Base-by-base conservation (phyloP, 1,139 yeast genomes). In the Candida tetrigidarum region DNA sequence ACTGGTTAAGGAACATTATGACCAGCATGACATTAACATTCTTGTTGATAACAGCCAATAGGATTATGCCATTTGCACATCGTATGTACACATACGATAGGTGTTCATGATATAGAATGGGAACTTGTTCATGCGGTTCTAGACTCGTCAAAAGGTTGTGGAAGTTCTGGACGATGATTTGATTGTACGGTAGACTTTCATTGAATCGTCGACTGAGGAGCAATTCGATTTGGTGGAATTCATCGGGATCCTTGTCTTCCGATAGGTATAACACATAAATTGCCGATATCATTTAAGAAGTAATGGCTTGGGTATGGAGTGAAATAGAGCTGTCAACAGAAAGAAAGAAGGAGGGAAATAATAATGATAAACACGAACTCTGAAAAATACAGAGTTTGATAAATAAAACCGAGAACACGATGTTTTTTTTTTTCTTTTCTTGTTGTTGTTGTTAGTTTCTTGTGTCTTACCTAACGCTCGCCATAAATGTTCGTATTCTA, bases 1-100 rank as follows among this genome's bases (percentile, higher is more conserved):
- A 65, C 41, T 66, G 62, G 43, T 65, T 59, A 15, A 74, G 58
- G 45, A 72, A 72, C 29, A 69, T 54, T 9, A 73, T 60, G 27
- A 64, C 62, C 73, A 67, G 75, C 78, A 74, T 71, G 25, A 67
- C 74, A 54, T 71, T 66, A 28, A 62, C 51, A 48, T 74, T 74
- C 30, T 51, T 47, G n/a, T 59, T 50, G 1, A 73, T 57, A 5
- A 66, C 74, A 5, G 69, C 68, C 45, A 74, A 39, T 15, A 71
- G 43, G 7, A 67, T 41, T 5, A 74, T 52, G 46, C 66, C 69
- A 47, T 68, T 57, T 9, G 56, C 65, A 33, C 64, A 64, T 46
- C 60, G 54, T 8, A 67, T 53, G 45, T 67, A 65, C 0, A 69
- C 56, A 48, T 65, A 73, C 43, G 62, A 64, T 32, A 70, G 48